A percentile compares a stretch with the other conserved stretches of the same genome.
phyloP scores from a whole-genome alignment of 148 eudicot genomes.

The Rhododendron kiyosumense region DNA sequence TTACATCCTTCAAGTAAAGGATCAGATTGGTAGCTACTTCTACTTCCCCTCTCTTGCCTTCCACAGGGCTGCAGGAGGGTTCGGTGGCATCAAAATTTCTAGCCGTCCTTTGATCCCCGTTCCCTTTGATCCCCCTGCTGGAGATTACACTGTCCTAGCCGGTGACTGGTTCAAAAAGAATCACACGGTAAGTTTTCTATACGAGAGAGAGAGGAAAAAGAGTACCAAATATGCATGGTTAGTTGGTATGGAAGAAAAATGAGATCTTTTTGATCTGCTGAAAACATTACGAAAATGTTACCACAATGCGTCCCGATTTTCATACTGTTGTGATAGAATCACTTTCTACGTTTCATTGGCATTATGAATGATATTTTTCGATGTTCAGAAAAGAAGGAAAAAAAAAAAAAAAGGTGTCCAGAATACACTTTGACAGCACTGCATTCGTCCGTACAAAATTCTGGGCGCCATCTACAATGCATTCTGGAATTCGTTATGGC shows the following conservation, averaged over 20 bases:
- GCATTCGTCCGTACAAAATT: neutral
- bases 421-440: neutral
- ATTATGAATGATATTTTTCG: neutral
- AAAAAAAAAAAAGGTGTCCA: neutral
- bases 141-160: constrained; percentile 53
- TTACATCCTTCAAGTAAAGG: constrained; percentile 60
- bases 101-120: constrained; percentile 61
- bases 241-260: neutral
- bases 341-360: neutral
- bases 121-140: constrained; percentile 61
- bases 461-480: neutral
- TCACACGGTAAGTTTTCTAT: constrained; percentile 43
- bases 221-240: neutral
- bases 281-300: neutral
- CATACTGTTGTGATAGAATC: too few species aligned
- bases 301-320: neutral
- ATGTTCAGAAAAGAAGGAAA: too few species aligned
- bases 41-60: constrained; percentile 71
- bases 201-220: neutral
- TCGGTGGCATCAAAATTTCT: constrained; percentile 48
- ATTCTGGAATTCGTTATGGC: neutral
- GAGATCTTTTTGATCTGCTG: neutral
- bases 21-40: constrained; percentile 71
- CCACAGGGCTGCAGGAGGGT: constrained; percentile 77
- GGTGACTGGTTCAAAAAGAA: constrained; percentile 67